Evolutionary conservation across 1,284 basidiomycete species (phyloP), one percentile per base, ranked within the genome.

Genomic region (Leccinum huronense): DNA sequence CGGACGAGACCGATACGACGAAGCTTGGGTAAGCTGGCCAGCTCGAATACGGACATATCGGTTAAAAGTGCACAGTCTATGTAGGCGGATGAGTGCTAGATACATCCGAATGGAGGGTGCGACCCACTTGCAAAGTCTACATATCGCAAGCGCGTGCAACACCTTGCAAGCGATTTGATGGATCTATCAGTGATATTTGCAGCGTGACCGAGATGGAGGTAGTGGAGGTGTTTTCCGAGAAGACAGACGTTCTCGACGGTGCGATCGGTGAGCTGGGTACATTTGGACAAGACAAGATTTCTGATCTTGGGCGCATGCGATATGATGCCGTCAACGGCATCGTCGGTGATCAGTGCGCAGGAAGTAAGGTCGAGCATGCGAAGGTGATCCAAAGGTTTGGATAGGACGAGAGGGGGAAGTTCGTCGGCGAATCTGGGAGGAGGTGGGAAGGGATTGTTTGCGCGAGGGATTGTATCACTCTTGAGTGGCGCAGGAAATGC

Each of bases 1-100:
- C 96, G 89, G 57, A 99, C 97, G 16, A 99, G 88, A 54, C 97
- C 97, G 66, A 99, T 93, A 3, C 97, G 88, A 56, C 95, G 90
- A 63, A 99, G 84, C 73, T 98, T 97, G 16, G 94, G 93, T 63
- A 99, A 82, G 58, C 85, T 83, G 1, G 95, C 89, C 30, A 99
- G 83, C 75, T 98, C 97, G 70, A 94, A 90, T 3, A 99, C 94
- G 58, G 93, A 94, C 82, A 94, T 87, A 75, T 99, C 97, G 14
- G 97, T 98, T 53, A 99, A 80, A 53, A 88, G 83, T 2, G 86
- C 81, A 71, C 97, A 99, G 79, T 93, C 94, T 95, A 71, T 40
- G 62, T 58, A 48, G 9, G 23, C 14, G 45, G 33, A 4, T 65
- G 62, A 71, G 62, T 54, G 61, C 36, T 30, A 54, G 33, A 36